phyloP scores from a whole-genome alignment of 768 basidiomycete species.

The Russula ochroleuca region DNA sequence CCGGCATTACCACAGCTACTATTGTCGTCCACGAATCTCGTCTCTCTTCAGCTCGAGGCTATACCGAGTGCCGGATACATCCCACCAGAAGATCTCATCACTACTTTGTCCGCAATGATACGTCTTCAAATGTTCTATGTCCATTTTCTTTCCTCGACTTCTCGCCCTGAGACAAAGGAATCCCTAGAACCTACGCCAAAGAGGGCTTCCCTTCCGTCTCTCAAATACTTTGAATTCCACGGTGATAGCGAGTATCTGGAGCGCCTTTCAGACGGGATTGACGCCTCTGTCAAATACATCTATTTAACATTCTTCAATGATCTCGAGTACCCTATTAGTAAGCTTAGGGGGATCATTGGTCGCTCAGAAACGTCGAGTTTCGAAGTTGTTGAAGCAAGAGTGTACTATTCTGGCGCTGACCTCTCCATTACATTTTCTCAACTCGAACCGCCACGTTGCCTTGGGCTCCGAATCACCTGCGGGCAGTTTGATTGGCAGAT shows the following conservation, averaged over 20 bases:
- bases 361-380: neutral
- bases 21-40: neutral
- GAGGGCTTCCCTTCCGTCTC: neutral
- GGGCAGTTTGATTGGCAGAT: neutral
- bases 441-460: neutral
- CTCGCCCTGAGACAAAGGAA: neutral
- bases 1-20: constrained; percentile 3
- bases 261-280: neutral
- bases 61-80: neutral
- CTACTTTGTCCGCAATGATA: neutral
- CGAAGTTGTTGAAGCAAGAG: neutral
- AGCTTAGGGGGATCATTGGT: neutral
- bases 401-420: neutral
- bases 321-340: neutral
- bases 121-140: constrained; percentile 3
- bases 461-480: neutral
- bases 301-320: constrained; percentile 8
- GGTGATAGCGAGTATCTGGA: constrained; percentile 11
- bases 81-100: neutral
- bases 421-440: constrained; percentile 8
- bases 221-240: neutral
- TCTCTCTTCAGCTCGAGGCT: constrained; percentile 7
- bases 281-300: neutral
- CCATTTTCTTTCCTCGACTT: neutral
- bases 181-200: no score